Evolutionary conservation across 2,329 filamentous ascomycete genomes (phyloP).

Genomic region (Aspergillus proliferans): DNA sequence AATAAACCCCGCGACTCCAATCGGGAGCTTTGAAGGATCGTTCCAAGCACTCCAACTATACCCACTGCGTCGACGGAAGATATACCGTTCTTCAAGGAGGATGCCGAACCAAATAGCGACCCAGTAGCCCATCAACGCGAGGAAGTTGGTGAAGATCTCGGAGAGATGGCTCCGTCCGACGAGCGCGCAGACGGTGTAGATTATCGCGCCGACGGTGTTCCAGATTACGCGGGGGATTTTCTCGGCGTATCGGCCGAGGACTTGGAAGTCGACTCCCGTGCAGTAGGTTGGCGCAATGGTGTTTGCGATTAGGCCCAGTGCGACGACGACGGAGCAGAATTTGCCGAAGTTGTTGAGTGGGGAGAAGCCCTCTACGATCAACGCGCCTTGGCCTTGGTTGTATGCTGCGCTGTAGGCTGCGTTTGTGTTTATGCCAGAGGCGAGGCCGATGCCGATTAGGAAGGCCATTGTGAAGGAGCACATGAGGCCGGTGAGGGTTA

Average conservation of each 20-base stretch:
- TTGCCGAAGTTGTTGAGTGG: slow-evolving; percentile 58
- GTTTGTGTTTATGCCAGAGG: slow-evolving; percentile 49
- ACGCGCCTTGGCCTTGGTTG: slow-evolving; percentile 53
- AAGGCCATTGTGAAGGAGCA: slow-evolving; percentile 57
- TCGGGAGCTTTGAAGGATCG: slow-evolving; percentile 51
- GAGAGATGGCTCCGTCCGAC: slow-evolving; percentile 56
- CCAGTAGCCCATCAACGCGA: slow-evolving; percentile 67
- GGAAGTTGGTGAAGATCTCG: slow-evolving; percentile 62
- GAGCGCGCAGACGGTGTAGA: slow-evolving; percentile 60
- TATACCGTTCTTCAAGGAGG: slow-evolving; percentile 51
- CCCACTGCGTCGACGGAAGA: slow-evolving; percentile 50
- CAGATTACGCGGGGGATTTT: slow-evolving; percentile 58
- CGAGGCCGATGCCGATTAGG: slow-evolving; percentile 57
- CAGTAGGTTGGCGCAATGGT: slow-evolving; percentile 61
- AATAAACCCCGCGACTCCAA: slow-evolving; percentile 56
- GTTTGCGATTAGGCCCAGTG: slow-evolving; percentile 60
- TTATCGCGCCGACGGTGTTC: slow-evolving; percentile 56
- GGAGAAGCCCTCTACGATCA: slow-evolving; percentile 57
- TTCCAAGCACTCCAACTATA: slow-evolving; percentile 61
- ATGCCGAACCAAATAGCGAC: slow-evolving; percentile 60
- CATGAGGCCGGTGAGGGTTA: slow-evolving; percentile 53
- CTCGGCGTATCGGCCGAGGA: slow-evolving; percentile 54
- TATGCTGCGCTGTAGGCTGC: slow-evolving; percentile 54
- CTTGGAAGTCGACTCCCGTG: slow-evolving; percentile 61
- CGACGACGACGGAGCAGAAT: slow-evolving; percentile 60